These are phyloP conservation scores for Ustilago shanxiensis DNA, from an alignment of 1,284 basidiomycete genomes.

Conservation along the genomic window DNA sequence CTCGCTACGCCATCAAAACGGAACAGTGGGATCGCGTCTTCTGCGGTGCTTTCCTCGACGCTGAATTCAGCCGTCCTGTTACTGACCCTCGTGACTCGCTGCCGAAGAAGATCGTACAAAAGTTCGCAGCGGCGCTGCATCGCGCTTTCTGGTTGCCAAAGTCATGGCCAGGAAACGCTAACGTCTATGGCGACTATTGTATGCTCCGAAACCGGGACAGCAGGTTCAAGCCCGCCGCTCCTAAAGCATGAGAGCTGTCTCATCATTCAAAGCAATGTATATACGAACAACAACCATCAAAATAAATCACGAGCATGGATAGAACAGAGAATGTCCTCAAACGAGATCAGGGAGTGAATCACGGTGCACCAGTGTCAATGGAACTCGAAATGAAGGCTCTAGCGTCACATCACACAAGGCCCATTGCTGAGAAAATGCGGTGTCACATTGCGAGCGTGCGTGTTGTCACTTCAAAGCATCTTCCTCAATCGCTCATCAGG, in stretches of 20 bases:
- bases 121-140: slow-evolving; percentile 42
- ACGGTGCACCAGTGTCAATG: no score
- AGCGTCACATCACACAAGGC: no score
- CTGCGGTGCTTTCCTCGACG: slow-evolving; percentile 64
- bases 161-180: slow-evolving; percentile 38
- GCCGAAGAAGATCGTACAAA: slow-evolving; percentile 4
- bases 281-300: background rate
- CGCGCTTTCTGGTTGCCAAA: slow-evolving; percentile 61
- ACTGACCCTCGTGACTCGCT: slow-evolving; percentile 14
- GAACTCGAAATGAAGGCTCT: no score
- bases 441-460: background rate
- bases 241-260: background rate
- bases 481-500: slow-evolving; percentile 53
- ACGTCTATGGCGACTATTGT: slow-evolving; percentile 62
- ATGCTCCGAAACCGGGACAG: slow-evolving; percentile 44
- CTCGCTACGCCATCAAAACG: slow-evolving; percentile 34
- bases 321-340: background rate
- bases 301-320: background rate
- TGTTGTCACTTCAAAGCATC: slow-evolving; percentile 40
- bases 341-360: background rate
- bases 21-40: slow-evolving; percentile 53
- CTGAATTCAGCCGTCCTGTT: slow-evolving; percentile 44
- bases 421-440: background rate
- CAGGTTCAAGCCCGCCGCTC: slow-evolving; percentile 9
- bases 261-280: slow-evolving; percentile 2